Conservation (phyloP, 331 rosid species). For the Spiraea crenata region DNA sequence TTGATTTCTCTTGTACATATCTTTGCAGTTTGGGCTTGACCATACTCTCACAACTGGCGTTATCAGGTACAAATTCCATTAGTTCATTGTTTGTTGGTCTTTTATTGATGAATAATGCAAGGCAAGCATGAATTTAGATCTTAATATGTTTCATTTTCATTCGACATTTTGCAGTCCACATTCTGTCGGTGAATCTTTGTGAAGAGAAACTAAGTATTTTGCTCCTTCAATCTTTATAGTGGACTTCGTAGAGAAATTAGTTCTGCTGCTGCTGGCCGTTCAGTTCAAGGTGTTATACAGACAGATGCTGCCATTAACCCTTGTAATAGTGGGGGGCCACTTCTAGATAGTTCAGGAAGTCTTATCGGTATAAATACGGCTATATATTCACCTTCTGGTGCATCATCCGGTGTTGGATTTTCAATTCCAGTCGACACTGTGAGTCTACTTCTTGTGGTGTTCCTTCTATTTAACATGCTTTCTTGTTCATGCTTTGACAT, state of each 20-base stretch:
- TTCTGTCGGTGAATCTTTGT: not conserved
- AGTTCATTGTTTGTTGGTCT: not conserved
- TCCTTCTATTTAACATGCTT: constrained; percentile 6
- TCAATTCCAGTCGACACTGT: constrained; percentile 98
- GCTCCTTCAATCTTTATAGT: constrained; percentile 39
- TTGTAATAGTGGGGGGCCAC: constrained; percentile 97
- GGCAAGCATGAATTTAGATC: too few relatives aligned
- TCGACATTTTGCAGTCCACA: not conserved
- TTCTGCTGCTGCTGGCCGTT: constrained; percentile 96
- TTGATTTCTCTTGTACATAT: not conserved
- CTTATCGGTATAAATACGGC: constrained; percentile 95
- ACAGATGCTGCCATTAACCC: constrained; percentile 99
- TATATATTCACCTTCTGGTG: constrained; percentile 94
- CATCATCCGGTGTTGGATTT: constrained; percentile 96
- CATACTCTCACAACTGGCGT: constrained; percentile 98
- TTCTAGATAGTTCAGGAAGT: constrained; percentile 86
- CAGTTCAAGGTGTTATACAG: constrained; percentile 95
- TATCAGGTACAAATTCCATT: constrained; percentile 57
- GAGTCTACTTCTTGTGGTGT: constrained; percentile 33
- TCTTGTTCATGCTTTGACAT: constrained; percentile 7
- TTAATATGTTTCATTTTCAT: not conserved
- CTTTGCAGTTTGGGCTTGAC: constrained; percentile 94
- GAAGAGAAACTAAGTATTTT: not conserved
- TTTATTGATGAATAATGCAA: not conserved
- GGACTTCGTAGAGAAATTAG: constrained; percentile 97